Base-by-base conservation (phyloP, 306 rosid genomes). In the Cucurbita pepo region DNA sequence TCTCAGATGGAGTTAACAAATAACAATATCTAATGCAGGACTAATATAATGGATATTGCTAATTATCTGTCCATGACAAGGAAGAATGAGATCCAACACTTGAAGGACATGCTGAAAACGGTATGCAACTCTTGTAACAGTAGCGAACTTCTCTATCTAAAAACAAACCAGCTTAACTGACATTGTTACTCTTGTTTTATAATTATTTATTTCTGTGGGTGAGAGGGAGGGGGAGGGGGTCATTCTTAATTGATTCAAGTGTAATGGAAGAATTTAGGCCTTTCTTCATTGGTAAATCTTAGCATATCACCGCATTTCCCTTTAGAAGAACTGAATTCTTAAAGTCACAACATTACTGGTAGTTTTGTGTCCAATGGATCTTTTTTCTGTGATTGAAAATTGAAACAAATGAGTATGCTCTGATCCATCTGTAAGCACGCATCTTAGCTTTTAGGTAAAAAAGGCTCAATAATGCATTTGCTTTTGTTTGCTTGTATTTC, bases 1-100 rank as follows among this genome's bases (percentile, higher is more conserved):
- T 73, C 75, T 71, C 76, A 48, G 43, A 43, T 45, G 56, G 73
- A 69, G 10, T 69, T 48, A 50, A 47, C 45, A 25, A 8, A 16
- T 69, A 34, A 30, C 72, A 19, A 6, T 52, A 16, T 50, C 15
- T 69, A 44, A 22, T 82, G 93, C 90, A 90, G 98, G 94, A 86
- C 82, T 74, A 87, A 82, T 79, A 80, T 88, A 66, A 74, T 55
- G 80, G 91, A 87, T 80, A 86, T 79, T 51, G 82, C 85, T 77
- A 78, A 78, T 41, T 78, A 77, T 81, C 85, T 90, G 75, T 83
- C 81, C 48, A 18, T 77, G 19, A 76, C 77, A 62, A 87, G 82
- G 78, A 88, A 85, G 84, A 73, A 85, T 21, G 96, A 93, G 85
- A 82, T 93, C 78, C 87, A 87, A 72, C 78, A 77, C 74, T 79